Evolutionary conservation across 306 rosid species (phyloP).

Genomic region (Luffa aegyptiaca): DNA sequence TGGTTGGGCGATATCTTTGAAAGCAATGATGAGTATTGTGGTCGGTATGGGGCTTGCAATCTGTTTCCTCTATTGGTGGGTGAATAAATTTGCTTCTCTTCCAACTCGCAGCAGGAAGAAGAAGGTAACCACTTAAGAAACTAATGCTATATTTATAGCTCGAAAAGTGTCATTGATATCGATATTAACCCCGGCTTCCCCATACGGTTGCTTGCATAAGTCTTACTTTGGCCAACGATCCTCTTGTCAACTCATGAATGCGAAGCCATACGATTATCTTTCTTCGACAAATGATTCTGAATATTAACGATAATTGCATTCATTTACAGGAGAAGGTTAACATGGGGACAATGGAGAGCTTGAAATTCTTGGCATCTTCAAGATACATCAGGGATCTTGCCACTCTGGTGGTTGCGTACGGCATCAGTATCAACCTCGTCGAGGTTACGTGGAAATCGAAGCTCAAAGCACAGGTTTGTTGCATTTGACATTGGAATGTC

Average conservation of each 20-base stretch:
- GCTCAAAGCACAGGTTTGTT: conserved; percentile 88
- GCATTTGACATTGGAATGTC: conserved; percentile 7
- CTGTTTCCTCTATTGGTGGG: conserved; percentile 90
- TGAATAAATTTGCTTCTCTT: conserved; percentile 60
- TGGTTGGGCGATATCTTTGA: conserved; percentile 91
- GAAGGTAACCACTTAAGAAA: conserved; percentile 45
- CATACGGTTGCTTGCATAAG: background rate
- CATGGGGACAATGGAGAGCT: conserved; percentile 97
- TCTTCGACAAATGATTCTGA: background rate
- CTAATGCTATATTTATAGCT: background rate
- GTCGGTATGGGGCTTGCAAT: conserved; percentile 61
- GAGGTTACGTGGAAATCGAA: conserved; percentile 99
- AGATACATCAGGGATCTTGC: conserved; percentile 87
- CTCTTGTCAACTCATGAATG: background rate
- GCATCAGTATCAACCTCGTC: conserved; percentile 85
- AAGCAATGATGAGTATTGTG: conserved; percentile 90
- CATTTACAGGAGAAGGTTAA: conserved; percentile 69
- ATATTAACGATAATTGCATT: background rate
- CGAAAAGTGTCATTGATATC: background rate
- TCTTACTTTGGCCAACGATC: background rate
- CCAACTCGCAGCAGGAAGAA: conserved; percentile 88
- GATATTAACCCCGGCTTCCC: background rate
- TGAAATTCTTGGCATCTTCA: conserved; percentile 95
- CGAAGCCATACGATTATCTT: background rate
- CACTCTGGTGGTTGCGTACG: conserved; percentile 93